Percentiles rank a stretch among this genome's conserved stretches.
Evolutionary conservation across 2,329 filamentous ascomycete genomes (phyloP).

Genomic region (Colletotrichum plurivorum): DNA sequence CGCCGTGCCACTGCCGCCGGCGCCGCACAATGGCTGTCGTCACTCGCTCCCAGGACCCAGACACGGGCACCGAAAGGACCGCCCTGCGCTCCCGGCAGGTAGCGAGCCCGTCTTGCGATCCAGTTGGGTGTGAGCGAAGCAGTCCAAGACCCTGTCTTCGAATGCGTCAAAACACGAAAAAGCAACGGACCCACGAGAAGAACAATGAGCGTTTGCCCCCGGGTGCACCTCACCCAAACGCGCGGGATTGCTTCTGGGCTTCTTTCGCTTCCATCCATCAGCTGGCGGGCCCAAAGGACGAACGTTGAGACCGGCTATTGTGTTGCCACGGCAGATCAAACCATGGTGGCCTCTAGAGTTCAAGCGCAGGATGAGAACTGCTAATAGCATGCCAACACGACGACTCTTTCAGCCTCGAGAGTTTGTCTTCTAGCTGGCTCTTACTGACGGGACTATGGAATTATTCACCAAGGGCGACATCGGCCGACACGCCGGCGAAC

Average conservation of each 20-base stretch:
- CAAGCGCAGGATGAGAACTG: neutral
- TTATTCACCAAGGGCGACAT: neutral
- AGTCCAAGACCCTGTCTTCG: conserved; percentile 7
- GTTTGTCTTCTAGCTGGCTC: conserved; percentile 4
- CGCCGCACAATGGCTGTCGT: conserved; percentile 19
- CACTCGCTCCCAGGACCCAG: conserved; percentile 6
- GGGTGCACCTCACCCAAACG: neutral
- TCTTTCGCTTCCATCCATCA: conserved; percentile 3
- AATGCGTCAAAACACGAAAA: conserved; percentile 9
- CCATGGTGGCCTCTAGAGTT: neutral
- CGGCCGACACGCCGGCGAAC: neutral
- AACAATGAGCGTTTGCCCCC: neutral
- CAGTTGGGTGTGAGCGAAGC: neutral
- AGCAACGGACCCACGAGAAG: neutral
- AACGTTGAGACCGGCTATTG: neutral
- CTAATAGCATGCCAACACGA: conserved; percentile 20
- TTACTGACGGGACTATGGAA: neutral
- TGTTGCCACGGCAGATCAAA: conserved; percentile 9
- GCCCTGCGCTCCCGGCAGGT: conserved; percentile 18
- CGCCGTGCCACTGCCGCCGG: conserved; percentile 20
- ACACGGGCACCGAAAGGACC: conserved; percentile 1
- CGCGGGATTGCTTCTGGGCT: neutral
- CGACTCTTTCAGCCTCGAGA: neutral
- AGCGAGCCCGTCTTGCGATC: neutral
- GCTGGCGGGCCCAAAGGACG: neutral